A percentile compares a stretch with the other conserved stretches of the same genome.
These are phyloP conservation scores for Zoysia japonica DNA, from an alignment of 176 grass and related monocot genomes.

Conservation along the genomic window DNA sequence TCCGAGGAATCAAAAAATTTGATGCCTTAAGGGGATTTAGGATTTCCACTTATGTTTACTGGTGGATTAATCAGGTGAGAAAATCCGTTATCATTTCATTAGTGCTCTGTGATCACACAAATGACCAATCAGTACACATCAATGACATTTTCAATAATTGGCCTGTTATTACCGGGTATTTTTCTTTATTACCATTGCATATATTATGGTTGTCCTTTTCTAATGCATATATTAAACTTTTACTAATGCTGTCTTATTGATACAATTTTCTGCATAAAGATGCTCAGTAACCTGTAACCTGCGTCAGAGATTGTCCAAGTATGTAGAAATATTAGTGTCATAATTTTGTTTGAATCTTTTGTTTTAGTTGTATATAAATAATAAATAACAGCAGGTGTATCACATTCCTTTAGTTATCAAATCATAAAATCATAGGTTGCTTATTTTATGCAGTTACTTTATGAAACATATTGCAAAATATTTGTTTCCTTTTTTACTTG, in stretches of 20 bases:
- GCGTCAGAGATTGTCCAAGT: constrained; percentile 77
- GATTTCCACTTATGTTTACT: constrained; percentile 96
- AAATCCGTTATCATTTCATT: constrained; percentile 1
- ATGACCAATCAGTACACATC: too few relatives aligned
- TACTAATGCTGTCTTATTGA: background rate
- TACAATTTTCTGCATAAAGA: constrained; percentile 49
- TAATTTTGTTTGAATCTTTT: background rate
- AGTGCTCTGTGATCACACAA: background rate
- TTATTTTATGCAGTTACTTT: constrained; percentile 64
- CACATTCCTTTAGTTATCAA: background rate
- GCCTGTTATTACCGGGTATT: too few relatives aligned
- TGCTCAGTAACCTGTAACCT: constrained; percentile 56
- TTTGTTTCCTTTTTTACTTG: background rate
- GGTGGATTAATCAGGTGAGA: constrained; percentile 98
- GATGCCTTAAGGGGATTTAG: constrained; percentile 86
- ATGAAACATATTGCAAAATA: constrained; percentile 65
- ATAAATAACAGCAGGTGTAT: background rate
- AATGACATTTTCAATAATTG: too few relatives aligned
- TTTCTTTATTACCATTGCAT: too few relatives aligned
- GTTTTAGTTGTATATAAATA: background rate
- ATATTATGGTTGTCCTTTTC: constrained; percentile 5
- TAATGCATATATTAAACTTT: background rate
- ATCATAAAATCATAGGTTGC: background rate
- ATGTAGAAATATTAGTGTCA: constrained; percentile 65
- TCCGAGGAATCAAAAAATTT: constrained; percentile 89